A percentile compares a stretch with the other conserved stretches of the same genome.
phyloP scores from a whole-genome alignment of 495 filamentous ascomycete species.

The Penicillium crystallinum region DNA sequence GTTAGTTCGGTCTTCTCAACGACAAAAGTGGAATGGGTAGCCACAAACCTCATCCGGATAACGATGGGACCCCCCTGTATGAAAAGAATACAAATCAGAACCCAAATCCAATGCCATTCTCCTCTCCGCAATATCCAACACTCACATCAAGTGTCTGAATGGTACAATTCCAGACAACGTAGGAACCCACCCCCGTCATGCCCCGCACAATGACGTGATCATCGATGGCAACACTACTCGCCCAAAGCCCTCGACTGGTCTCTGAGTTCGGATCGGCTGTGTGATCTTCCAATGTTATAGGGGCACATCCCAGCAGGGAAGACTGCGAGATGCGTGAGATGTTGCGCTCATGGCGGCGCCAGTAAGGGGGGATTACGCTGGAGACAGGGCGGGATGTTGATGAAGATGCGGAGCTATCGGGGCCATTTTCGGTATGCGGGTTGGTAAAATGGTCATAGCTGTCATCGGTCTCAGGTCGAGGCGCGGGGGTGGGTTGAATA shows the following conservation, averaged over 20 bases:
- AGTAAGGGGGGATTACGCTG: conserved; percentile 45
- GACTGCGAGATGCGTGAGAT: conserved; percentile 40
- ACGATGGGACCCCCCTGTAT: conserved; percentile 54
- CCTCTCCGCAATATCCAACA: conserved; percentile 5
- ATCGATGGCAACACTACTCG: conserved; percentile 58
- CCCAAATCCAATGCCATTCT: conserved; percentile 5
- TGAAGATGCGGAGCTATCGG: conserved; percentile 5
- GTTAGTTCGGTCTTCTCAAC: neutral
- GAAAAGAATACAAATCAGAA: conserved; percentile 14
- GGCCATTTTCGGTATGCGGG: conserved; percentile 2
- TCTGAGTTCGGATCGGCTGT: conserved; percentile 57
- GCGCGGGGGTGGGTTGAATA: conserved; percentile 1
- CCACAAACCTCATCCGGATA: conserved; percentile 54
- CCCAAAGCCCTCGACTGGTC: conserved; percentile 61
- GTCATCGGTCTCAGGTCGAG: neutral
- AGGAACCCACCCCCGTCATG: conserved; percentile 59
- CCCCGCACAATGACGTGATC: conserved; percentile 62
- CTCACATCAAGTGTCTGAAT: conserved; percentile 66
- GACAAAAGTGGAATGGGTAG: neutral
- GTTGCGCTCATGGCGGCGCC: conserved; percentile 43
- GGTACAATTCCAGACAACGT: conserved; percentile 70
- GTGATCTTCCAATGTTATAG: conserved; percentile 67
- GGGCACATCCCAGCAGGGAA: conserved; percentile 34
- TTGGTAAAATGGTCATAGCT: conserved; percentile 3
- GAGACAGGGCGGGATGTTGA: conserved; percentile 31